phyloP scores from a whole-genome alignment of 192 early-diverging fungal genomes.

The Entomortierella chlamydospora region DNA sequence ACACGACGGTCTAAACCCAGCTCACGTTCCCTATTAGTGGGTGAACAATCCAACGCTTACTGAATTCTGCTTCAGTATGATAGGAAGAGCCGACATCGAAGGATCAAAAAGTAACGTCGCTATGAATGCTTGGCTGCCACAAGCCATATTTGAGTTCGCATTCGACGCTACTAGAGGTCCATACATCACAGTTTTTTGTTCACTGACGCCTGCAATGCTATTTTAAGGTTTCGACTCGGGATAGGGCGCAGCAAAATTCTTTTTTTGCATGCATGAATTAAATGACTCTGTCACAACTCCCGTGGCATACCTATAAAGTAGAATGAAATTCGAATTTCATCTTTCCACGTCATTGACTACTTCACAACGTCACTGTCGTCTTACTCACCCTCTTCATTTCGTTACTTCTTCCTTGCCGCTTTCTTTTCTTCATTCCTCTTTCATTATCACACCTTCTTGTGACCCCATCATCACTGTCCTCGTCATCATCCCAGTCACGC shows the following conservation, averaged over 20 bases:
- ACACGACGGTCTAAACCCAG: conserved; percentile 94
- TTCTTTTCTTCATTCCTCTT: no score
- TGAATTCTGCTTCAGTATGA: conserved; percentile 89
- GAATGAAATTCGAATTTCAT: conserved; percentile 3
- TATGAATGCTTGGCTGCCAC: no score
- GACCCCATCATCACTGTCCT: conserved; percentile 4
- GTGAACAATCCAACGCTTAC: conserved; percentile 90
- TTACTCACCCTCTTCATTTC: conserved; percentile 3
- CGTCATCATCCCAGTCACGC: conserved; percentile 3
- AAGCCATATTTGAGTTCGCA: no score
- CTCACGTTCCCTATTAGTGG: conserved; percentile 90
- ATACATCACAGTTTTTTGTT: no score
- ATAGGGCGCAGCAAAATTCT: conserved; percentile 5
- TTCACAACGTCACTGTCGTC: background rate
- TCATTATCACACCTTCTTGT: conserved; percentile 10
- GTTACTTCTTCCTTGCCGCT: conserved; percentile 1
- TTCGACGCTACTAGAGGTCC: no score
- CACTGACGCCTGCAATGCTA: no score
- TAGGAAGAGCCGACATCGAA: conserved; percentile 88
- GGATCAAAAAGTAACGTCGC: conserved; percentile 50
- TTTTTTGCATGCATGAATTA: conserved; percentile 1
- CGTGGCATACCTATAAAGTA: background rate
- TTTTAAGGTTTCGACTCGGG: conserved; percentile 2
- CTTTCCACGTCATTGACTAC: conserved; percentile 2
- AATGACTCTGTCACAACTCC: background rate